Base-by-base conservation (phyloP, 2,329 filamentous ascomycete genomes). In the Fusarium pseudonygamai region DNA sequence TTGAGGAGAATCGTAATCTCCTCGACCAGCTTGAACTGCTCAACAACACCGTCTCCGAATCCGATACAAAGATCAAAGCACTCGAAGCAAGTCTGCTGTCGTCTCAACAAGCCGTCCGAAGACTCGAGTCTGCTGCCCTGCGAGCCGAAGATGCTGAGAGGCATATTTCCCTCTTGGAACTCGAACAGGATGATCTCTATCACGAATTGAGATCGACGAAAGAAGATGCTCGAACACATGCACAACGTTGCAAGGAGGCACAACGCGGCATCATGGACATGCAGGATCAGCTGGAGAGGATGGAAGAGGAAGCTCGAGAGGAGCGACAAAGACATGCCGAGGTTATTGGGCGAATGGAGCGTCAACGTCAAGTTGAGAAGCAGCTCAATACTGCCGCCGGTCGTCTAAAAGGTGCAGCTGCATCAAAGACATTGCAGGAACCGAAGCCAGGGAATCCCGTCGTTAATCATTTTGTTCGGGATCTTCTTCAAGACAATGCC, bases 381-480 rank as follows among this genome's bases (percentile, higher is more conserved):
- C 94, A 97, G 79, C 85, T 98, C 47, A 91, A 93, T 76, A 91
- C 91, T 30, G 93, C 94, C 6, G 94, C 93, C 18, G 93, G 92
- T 37, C 89, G 94, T 61, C 86, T 97, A 60, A 96, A 96, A 82
- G 93, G 93, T 15, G 93, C 93, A 18, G 94, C 94, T 7, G 93
- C 92, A 1, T 87, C 88, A 34, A 92, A 90, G 74, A 90, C 90
- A 6, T 83, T 93, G 45, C 87, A 87, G 7, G 87, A 88, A 7
- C 87, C 88, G 36, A 88, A 89, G 74, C 85, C 84, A 63, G 87
- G 89, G 15, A 90, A 87, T 69, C 91, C 86, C 65, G 94, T 97
- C 42, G 94, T 98, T n/a, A 95, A 94, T 26, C 94, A 97, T 79
- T 98, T 99, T 77, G 96, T 99, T 63, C 94, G 95, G 75, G 96